A percentile compares a stretch with the other conserved stretches of the same genome.
Conservation (phyloP, 495 filamentous ascomycete genomes). For the Daldinia childiae region DNA sequence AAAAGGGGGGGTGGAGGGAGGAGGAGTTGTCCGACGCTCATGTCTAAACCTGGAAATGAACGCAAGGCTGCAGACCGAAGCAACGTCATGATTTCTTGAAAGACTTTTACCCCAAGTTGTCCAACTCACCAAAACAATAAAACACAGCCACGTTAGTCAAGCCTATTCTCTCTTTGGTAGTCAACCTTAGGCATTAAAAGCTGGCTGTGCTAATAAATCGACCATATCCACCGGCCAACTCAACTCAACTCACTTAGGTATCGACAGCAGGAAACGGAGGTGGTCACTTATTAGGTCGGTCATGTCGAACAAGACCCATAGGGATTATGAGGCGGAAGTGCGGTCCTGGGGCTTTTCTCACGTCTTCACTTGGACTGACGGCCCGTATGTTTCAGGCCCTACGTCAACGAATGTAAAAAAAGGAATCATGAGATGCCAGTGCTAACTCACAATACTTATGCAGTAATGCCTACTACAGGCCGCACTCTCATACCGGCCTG, state of each 20-base stretch:
- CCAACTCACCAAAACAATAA: background rate
- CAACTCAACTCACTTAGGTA: slow-evolving; percentile 2
- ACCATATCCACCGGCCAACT: background rate
- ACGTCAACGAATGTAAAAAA: background rate
- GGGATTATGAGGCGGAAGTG: slow-evolving; percentile 67
- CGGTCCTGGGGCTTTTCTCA: slow-evolving; percentile 77
- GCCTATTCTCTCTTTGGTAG: too few relatives aligned
- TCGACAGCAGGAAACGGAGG: background rate
- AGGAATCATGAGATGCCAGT: background rate
- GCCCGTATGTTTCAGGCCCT: slow-evolving; percentile 62
- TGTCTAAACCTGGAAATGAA: slow-evolving; percentile 7
- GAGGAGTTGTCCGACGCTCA: background rate
- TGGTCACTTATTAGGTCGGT: background rate
- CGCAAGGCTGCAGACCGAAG: slow-evolving; percentile 33
- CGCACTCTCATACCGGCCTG: slow-evolving; percentile 73
- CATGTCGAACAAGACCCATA: slow-evolving; percentile 35
- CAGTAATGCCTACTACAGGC: slow-evolving; percentile 74
- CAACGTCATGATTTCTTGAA: slow-evolving; percentile 22
- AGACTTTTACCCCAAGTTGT: background rate
- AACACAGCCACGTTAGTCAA: slow-evolving; percentile 27
- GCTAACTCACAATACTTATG: slow-evolving; percentile 5
- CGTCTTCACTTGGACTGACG: slow-evolving; percentile 85
- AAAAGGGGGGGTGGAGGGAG: background rate
- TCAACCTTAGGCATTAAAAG: slow-evolving; percentile 10
- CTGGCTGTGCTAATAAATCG: slow-evolving; percentile 26